Evolutionary conservation across 2,329 filamentous ascomycete genomes (phyloP), one percentile per base, ranked within the genome.

Genomic region (Claviceps digitariae): DNA sequence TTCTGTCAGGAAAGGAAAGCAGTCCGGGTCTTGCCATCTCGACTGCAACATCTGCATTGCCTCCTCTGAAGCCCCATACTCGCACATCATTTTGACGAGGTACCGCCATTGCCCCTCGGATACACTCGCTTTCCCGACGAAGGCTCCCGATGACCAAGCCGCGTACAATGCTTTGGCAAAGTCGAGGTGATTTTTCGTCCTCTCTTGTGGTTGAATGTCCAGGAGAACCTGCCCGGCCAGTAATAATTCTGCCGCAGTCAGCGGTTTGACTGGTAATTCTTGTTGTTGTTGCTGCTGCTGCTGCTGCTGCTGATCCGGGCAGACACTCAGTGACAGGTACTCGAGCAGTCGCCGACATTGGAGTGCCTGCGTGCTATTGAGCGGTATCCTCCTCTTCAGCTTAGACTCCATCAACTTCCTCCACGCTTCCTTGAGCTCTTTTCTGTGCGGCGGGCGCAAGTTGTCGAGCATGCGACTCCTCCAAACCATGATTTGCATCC

Each of bases 401-500:
- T 85, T 77, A 64, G 73, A 74, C 20, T 70, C 64, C 60, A 91
- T 82, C 58, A 90, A 83, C 10, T 74, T 69, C 53, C 71, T 74
- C 66, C 86, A 83, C 5, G 86, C 87, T 38, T 77, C 72, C 0
- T 80, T 67, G 2, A 95, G 71, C 36, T 86, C 79, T n/a, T 74
- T 66, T 3, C 74, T 70, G 0, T 78, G 67, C 17, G 87, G 89
- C 10, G 81, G 77, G 36, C 88, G 79, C 38, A 82, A 73, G 51
- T 78, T 75, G 53, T 86, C 77, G 51, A 78, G 74, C 59, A 83
- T 71, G 56, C 81, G 78, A 59, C 79, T 79, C 51, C 78, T 73
- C 65, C 88, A 78, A 55, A 86, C 78, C 61, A 86, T 77, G 70
- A 95, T 79, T 17, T 77, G 78, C 58, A 82, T 80, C 62, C 90